Conservation (phyloP, 2,329 filamentous ascomycete species). For the Pestalotiopsis sp. region DNA sequence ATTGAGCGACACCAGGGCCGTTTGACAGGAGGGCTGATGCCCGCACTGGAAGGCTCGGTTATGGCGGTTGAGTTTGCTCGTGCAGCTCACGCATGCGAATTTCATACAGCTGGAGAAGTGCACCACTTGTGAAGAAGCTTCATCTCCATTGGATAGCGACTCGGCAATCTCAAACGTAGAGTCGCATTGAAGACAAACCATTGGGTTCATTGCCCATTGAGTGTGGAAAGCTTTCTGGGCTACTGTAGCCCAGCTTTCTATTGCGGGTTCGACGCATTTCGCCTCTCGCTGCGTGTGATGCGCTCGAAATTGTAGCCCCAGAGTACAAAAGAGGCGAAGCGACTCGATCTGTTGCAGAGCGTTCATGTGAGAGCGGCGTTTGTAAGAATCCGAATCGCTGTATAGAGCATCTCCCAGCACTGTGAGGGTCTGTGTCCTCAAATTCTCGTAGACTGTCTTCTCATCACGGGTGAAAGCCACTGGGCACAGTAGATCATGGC, state of each 20-base stretch:
- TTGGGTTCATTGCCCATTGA: conserved; percentile 27
- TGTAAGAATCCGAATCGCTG: conserved; percentile 14
- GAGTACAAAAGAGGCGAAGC: not conserved
- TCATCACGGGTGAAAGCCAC: conserved; percentile 38
- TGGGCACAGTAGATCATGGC: not conserved
- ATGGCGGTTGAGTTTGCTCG: not conserved
- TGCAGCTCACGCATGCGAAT: conserved; percentile 36
- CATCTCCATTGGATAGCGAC: conserved; percentile 19
- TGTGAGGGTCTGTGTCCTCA: conserved; percentile 29
- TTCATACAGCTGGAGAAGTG: conserved; percentile 36
- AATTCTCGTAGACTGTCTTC: conserved; percentile 35
- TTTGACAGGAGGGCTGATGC: conserved; percentile 26
- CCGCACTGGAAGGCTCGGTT: conserved; percentile 20
- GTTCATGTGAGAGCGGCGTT: conserved; percentile 37
- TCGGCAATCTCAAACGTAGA: conserved; percentile 27
- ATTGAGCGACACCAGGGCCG: conserved; percentile 28
- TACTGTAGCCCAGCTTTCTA: conserved; percentile 21
- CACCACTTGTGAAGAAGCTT: conserved; percentile 7
- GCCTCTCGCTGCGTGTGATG: not conserved
- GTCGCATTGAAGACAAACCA: conserved; percentile 33
- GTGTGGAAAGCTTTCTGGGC: conserved; percentile 40
- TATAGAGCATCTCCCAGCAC: conserved; percentile 38
- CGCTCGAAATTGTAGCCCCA: not conserved
- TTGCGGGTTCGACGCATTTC: conserved; percentile 21
- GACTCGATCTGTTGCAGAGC: conserved; percentile 45